Evolutionary conservation across 495 filamentous ascomycete genomes (phyloP), one percentile per base, ranked within the genome.

Genomic region (Xylaria grammica): DNA sequence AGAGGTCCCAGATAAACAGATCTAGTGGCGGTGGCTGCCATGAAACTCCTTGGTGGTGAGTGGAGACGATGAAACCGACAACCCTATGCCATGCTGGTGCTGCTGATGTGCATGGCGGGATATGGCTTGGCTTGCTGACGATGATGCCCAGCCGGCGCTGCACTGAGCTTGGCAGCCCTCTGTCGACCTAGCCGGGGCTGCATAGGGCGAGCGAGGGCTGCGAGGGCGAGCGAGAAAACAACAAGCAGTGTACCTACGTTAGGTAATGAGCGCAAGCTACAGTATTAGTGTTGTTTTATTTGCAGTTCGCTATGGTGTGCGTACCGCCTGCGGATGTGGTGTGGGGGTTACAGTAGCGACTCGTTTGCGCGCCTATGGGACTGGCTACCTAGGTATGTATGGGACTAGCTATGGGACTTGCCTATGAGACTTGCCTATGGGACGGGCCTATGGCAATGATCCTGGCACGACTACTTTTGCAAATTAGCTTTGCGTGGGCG

Each of bases 21-120:
- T 68, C 69, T 58, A 66, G 72, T 72, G 72, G 69, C 72, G 72
- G 69, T 70, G 69, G 72, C 72, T 60, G 64, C 46, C 63, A 69
- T 65, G 65, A 67, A 67, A 67, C 57, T 63, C 56, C 56, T 64
- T 64, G 45, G 56, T 64, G 45, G 56, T 54, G 56, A 69, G 70
- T 72, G 70, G 70, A 48, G 65, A 65, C 61, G 26, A 67, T 69
- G 69, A 73, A 70, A 71, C 71, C 68, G 58, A 70, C 53, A 65
- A 66, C 67, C 65, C 65, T 69, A 69, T 69, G 57, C 62, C 60
- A 66, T 59, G 53, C 62, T 60, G 44, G 45, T 65, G 54, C 53
- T 62, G 64, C 50, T 74, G 69, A 71, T 70, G 65, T 69, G 67
- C 69, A 74, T 69, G 65, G 72, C 62, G 67, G 69, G n/a, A 70